phyloP scores from a whole-genome alignment of 1,284 basidiomycete genomes.

The Tremellales sp. region DNA sequence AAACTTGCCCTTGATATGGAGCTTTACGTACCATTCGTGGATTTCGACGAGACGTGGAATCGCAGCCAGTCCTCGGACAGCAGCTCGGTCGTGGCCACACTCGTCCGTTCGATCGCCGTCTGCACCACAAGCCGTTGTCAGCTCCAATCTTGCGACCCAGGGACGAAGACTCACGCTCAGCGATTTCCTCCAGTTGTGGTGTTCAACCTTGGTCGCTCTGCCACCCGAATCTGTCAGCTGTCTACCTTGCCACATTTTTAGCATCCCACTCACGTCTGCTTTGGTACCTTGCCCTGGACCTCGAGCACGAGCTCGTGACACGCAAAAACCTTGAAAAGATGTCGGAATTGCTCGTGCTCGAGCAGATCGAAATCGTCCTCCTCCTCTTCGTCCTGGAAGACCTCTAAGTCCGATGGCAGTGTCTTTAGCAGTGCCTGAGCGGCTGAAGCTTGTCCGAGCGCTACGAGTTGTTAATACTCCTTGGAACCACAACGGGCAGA shows the following conservation, averaged over 20 bases:
- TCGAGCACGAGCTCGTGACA: constrained; percentile 37
- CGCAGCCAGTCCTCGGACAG: constrained; percentile 53
- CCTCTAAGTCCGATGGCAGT: constrained; percentile 67
- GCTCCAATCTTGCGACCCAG: neutral
- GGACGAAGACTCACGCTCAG: constrained; percentile 10
- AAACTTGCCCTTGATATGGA: constrained; percentile 1
- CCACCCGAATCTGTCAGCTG: constrained; percentile 1
- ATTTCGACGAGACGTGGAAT: constrained; percentile 33
- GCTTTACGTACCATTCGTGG: constrained; percentile 16
- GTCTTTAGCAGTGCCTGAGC: constrained; percentile 63
- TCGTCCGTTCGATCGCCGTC: constrained; percentile 46
- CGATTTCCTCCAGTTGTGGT: constrained; percentile 32
- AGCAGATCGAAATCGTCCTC: constrained; percentile 40
- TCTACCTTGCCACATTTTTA: neutral
- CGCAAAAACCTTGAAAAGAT: constrained; percentile 35
- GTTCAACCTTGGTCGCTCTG: constrained; percentile 32
- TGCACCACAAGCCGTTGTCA: constrained; percentile 1
- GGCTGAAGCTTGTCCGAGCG: constrained; percentile 65
- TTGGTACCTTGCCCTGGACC: constrained; percentile 24
- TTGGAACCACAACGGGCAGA: neutral
- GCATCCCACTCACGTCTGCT: constrained; percentile 21
- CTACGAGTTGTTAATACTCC: constrained; percentile 52
- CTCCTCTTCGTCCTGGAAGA: constrained; percentile 58
- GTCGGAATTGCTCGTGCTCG: constrained; percentile 32
- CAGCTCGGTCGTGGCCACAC: constrained; percentile 46